Evolutionary conservation across 1,139 yeast genomes (phyloP), one percentile per base, ranked within the genome.

Genomic region (Pneumocystis carinii): DNA sequence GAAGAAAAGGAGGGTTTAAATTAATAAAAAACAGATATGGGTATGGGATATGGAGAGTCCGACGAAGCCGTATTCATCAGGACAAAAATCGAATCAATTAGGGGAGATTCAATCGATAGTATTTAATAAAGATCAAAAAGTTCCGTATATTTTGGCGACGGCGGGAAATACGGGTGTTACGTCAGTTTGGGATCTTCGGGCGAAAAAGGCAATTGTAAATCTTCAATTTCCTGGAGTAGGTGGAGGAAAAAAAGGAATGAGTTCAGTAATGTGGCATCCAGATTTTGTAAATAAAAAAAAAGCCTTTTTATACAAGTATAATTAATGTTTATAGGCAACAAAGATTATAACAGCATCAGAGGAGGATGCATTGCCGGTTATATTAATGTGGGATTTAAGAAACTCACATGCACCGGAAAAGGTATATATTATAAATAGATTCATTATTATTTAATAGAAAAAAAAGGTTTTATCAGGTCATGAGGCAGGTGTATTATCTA

Each of bases 341-440:
- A 85, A 84, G 72, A 81, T 94, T 68, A 82, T 87, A 56, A 90
- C 97, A 39, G 96, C 96, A 38, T 85, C 94, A 59, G 90, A 86
- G 65, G 83, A 83, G 66, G 97, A 90, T 73, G 77, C 80, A 19
- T 84, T 85, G 66, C 96, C 98, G 12, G 80, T 87, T 55, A 84
- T 94, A 64, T 76, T 89, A 68, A 79, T 92, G 17, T 94, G 98
- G 98, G 97, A 92, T 76, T 80, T 94, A 72, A 83, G 97, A 74
- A 92, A 92, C 73, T 83, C 96, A 32, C 86, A 87, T 72, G 90
- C 87, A 29, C 98, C 99, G 7, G 90, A 88, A 72, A 76, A 39
- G 42, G 59, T 57, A 57, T 57, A 7, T 19, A 57, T 29, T 19
- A 39, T 29, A 57, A 12, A 27, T 39, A 57, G 12, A 3, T 29